Evolutionary conservation across 202 grass and related monocot species (phyloP), one percentile per base, ranked within the genome.

Genomic region (Tripidium arundinaceum): DNA sequence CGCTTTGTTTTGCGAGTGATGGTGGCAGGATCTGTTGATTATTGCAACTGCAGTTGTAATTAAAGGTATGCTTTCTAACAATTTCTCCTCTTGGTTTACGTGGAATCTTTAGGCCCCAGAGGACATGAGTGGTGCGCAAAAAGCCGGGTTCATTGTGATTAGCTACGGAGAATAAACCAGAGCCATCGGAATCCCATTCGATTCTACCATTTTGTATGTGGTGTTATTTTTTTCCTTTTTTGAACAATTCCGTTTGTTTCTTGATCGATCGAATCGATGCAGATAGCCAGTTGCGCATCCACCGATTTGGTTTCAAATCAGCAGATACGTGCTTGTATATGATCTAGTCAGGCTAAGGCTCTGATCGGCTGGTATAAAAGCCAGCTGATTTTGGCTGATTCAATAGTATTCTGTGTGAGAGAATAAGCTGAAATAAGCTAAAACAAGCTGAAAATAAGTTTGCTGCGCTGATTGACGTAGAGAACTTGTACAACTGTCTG

Each of bases 141-240:
- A 68, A 65, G 28, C 41, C 22, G 8, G 73, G 18, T 70, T 70
- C 49, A 62, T 39, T 86, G 74, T 83, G 79, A 81, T 82, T 69
- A 79, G 41, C 79, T 83, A 68, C 16, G 66, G 50, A 75, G 67
- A 86, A 83, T 86, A 86, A 89, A 79, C 52, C 63, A 64, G 79
- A 57, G 40, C 50, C 68, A 86, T 83, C 83, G 79, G 29, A 74
- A 85, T 75, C 86, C 43, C 68, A 75, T 86, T 75, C 68, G 27
- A 79, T 79, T 74, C 74, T 24, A n/a, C n/a, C n/a, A 70, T 21
- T 52, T 16, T 68, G 36, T 73, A 77, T 47, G 21, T 21, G 21
- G 4, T 47, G 11, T 24, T 13, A 5, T 60, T 27, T 13, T 12
- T 18, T 27, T 31, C 8, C n/a, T 25, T 57, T 26, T 14, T 4